Evolutionary conservation across 495 filamentous ascomycete species (phyloP).

Genomic region (Saxophila tyrrhenica): DNA sequence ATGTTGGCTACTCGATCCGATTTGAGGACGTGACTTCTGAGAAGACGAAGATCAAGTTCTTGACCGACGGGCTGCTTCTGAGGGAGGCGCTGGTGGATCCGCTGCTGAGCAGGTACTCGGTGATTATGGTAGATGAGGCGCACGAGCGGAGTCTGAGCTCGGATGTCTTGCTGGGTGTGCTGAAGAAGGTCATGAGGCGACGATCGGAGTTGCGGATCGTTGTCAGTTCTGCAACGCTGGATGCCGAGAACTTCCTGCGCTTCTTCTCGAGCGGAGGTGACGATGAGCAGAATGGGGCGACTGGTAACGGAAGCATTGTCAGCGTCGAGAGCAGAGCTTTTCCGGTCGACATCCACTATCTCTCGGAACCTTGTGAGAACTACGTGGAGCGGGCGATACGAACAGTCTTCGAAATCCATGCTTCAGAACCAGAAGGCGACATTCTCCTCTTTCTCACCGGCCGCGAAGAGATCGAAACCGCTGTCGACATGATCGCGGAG

Average conservation of each 20-base stretch:
- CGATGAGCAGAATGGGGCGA: constrained; percentile 24
- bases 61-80: constrained; percentile 91
- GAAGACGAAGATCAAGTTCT: constrained; percentile 82
- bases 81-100: constrained; percentile 91
- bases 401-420: constrained; percentile 87
- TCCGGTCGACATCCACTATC: constrained; percentile 79
- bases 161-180: constrained; percentile 81
- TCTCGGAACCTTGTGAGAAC: constrained; percentile 70
- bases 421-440: constrained; percentile 74
- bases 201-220: constrained; percentile 78
- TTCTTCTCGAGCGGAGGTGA: constrained; percentile 57
- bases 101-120: constrained; percentile 80
- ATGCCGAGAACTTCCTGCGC: constrained; percentile 74
- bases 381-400: constrained; percentile 81
- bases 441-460: constrained; percentile 50
- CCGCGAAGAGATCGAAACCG: constrained; percentile 32
- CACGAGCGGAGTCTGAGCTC: constrained; percentile 93
- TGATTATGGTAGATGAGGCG: constrained; percentile 98
- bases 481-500: constrained; percentile 27
- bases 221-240: constrained; percentile 86
- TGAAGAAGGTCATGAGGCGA: constrained; percentile 84
- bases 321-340: constrained; percentile 86
- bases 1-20: constrained; percentile 83
- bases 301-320: constrained; percentile 54
- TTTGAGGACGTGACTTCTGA: constrained; percentile 94